Conservation (phyloP, 2,329 filamentous ascomycete genomes). For the Trichocomaceae sp. region DNA sequence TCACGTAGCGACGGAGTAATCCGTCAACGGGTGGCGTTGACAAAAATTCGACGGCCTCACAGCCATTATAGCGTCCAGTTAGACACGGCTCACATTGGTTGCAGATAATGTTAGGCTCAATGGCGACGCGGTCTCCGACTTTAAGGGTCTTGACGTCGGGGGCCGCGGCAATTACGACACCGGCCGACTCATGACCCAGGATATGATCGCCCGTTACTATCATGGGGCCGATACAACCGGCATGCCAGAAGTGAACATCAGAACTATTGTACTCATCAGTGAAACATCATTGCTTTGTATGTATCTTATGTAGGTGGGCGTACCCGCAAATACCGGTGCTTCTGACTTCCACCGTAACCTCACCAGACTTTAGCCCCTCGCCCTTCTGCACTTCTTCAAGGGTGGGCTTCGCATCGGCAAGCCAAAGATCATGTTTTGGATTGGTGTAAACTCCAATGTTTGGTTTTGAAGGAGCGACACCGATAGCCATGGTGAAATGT, state of each 20-base stretch:
- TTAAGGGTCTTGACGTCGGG: slow-evolving; percentile 71
- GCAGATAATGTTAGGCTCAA: slow-evolving; percentile 94
- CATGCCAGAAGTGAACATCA: slow-evolving; percentile 96
- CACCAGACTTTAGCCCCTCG: slow-evolving; percentile 64
- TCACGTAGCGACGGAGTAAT: slow-evolving; percentile 84
- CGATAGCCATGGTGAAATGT: slow-evolving; percentile 8
- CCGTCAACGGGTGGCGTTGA: slow-evolving; percentile 87
- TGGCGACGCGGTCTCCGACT: slow-evolving; percentile 81
- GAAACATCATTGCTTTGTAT: background rate
- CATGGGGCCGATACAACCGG: slow-evolving; percentile 93
- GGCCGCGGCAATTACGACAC: slow-evolving; percentile 62
- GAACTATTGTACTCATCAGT: slow-evolving; percentile 50
- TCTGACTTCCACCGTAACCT: slow-evolving; percentile 83
- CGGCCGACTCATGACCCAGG: slow-evolving; percentile 87
- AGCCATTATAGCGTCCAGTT: slow-evolving; percentile 92
- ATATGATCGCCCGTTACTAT: slow-evolving; percentile 84
- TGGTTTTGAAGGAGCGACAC: slow-evolving; percentile 48
- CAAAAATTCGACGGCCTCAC: slow-evolving; percentile 75
- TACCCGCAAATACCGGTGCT: slow-evolving; percentile 96
- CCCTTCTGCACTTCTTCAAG: slow-evolving; percentile 66
- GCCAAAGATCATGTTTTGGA: slow-evolving; percentile 84
- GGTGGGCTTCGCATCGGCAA: slow-evolving; percentile 69
- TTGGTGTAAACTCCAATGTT: slow-evolving; percentile 98
- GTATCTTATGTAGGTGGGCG: slow-evolving; percentile 19
- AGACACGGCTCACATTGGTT: slow-evolving; percentile 83